Conservation (phyloP, 2,329 filamentous ascomycete species). For the Cylindrodendrum hubeiense region DNA sequence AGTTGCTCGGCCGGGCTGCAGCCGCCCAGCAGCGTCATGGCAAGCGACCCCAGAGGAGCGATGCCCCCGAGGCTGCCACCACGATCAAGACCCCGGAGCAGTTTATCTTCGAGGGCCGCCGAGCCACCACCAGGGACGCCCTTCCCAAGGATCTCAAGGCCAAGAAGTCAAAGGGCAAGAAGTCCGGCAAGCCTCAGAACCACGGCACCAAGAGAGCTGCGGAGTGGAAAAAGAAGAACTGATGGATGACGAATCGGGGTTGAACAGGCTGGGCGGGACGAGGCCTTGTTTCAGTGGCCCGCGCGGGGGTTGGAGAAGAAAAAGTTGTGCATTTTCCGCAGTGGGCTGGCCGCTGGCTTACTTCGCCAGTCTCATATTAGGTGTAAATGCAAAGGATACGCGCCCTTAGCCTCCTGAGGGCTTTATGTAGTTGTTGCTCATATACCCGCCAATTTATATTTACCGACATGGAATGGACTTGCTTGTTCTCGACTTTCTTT, state of each 20-base stretch:
- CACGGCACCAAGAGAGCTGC: constrained; percentile 55
- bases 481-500: neutral
- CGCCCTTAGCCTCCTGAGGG: neutral
- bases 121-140: constrained; percentile 76
- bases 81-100: constrained; percentile 71
- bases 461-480: constrained; percentile 2
- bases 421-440: constrained; percentile 13
- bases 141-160: constrained; percentile 73
- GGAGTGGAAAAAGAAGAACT: constrained; percentile 60
- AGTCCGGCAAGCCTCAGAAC: constrained; percentile 51
- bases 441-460: constrained; percentile 17
- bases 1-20: constrained; percentile 78
- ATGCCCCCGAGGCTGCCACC: constrained; percentile 31
- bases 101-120: constrained; percentile 85
- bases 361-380: constrained; percentile 12
- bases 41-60: constrained; percentile 34
- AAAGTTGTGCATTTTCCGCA: constrained; percentile 21
- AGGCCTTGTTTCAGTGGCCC: neutral
- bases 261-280: neutral
- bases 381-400: constrained; percentile 2
- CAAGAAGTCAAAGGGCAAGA: constrained; percentile 63
- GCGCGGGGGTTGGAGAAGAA: constrained; percentile 1
- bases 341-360: neutral
- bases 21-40: constrained; percentile 62
- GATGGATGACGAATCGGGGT: constrained; percentile 22